Evolutionary conservation across 495 filamentous ascomycete genomes (phyloP), one percentile per base, ranked within the genome.

Genomic region (Hypoxylon intermedium): DNA sequence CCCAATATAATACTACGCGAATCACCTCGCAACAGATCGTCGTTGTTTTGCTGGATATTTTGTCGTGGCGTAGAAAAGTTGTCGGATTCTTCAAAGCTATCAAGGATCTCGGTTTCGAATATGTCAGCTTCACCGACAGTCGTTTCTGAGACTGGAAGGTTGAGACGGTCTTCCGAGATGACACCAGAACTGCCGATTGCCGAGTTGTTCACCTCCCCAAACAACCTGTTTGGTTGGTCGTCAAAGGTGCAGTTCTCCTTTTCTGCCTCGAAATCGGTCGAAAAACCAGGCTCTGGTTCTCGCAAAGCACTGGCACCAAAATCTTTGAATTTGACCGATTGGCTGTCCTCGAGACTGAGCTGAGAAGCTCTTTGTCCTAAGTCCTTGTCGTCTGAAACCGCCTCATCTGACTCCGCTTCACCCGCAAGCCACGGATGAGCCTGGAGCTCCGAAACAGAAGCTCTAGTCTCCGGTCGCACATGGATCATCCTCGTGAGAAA

Each of bases 401-500:
- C 73, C 33, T 82, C 79, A 28, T 75, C 77, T 7, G 73, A 70
- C 15, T 72, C 63, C 28, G 74, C 69, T 6, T 58, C 63, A 13
- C 78, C 74, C 1, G 69, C 70, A 24, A 94, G 75, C 91, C 91
- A 96, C 1, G 77, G 70, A 72, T 93, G 87, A 15, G 75, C 66
- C 37, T 88, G 79, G 56, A 91, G 87, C 40, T 83, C 72, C 7
- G 67, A 63, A 28, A 92, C 83, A 0, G 83, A 87, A 0, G 90
- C 86, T 16, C 92, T 84, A 11, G 77, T 72, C 23, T 85, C 80
- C 0, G 92, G 90, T 44, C 89, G 82, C 2, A 83, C 83, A 55
- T 91, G 82, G 2, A 97, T 83, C 80, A 96, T 91, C n/a, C 75
- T 74, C 9, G 74, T 61, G n/a, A 97, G 74, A 48, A 96, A 89